Base-by-base conservation (phyloP, 306 rosid species). In the Citrullus mucosospermus region DNA sequence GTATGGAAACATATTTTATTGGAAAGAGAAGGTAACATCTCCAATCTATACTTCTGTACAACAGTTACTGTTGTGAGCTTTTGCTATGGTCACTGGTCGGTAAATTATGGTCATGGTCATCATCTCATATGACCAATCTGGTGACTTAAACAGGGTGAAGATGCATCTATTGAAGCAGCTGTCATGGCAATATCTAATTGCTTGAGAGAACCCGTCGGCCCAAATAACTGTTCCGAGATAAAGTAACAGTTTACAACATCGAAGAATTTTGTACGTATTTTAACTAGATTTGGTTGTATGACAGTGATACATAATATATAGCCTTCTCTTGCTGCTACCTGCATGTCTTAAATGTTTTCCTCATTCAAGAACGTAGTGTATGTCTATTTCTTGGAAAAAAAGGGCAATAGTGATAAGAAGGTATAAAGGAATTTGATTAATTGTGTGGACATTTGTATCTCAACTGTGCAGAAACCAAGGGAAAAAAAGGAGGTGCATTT, bases 1-100 rank as follows among this genome's bases (percentile, higher is more conserved):
- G 80, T 95, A 95, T 8, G 98, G 98, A 48, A 95, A 91, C 84
- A 89, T 95, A 54, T 95, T 95, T 87, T 95, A 89, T 61, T 95
- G 98, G 97, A 92, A 90, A 89, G 98, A 95, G 85, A 86, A 95
- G 97, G 98, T 88, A 39, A 53, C 20, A 8, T 51, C 30, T 77
- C 28, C 25, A 66, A 60, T 78, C 22, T 16, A 39, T 38, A 74
- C 63, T 72, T 38, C 72, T 46, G 66, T 53, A 20, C 4, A 20
- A 30, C 76, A 71, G 22, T 61, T 54, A 32, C 9, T 17, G 53
- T 75, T 61, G 38, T 18, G 55, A 57, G 41, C 66, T 5, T 38
- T 77, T 76, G 75, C 30, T 67, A 6, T 60, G 54, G 54, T 12
- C 54, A 48, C 53, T 53, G 51, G 16, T 76, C 53, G 20, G 39